Evolutionary conservation across 306 rosid genomes (phyloP), one percentile per base, ranked within the genome.

Genomic region (Malus domestica): DNA sequence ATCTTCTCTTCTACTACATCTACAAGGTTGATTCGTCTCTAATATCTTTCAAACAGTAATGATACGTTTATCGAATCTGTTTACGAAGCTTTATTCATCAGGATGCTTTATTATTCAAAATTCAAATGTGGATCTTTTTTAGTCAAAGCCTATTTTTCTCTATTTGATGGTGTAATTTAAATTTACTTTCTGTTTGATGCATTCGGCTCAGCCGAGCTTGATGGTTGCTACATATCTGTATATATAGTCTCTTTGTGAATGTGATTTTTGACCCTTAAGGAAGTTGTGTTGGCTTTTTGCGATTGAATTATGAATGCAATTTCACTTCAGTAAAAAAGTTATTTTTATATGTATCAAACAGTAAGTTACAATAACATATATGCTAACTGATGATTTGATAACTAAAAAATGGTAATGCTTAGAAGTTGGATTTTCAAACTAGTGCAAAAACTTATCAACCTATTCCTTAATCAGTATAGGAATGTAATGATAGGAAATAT

Each of bases 401-500:
- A 2, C 0, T 10, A 2, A 2, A 61, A 61, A 22, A 2, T 25
- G 14, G 14, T 58, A 58, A 4, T 22, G 25, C 30, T 25, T 12
- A 5, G 35, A 61, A 2, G 16, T 27, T 27, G 16, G 8, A 13
- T 12, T 23, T 58, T 27, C 35, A 61, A 60, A 25, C 11, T 62
- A 30, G 20, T 63, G 6, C 4, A 16, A 14, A 27, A 27, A 59
- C 14, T 65, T 19, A 33, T 40, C 58, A n/a, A 45, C 42, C 69
- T 8, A 52, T 52, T 12, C 23, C 33, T 22, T 33, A 27, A 55
- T 46, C 29, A 20, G n/a, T 79, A 77, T 75, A 76, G 82, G 83
- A 81, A 64, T 75, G 87, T 84, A 89, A 87, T 91, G 80, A 91
- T 85, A 85, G 87, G 88, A 67, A 29, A 63, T 51, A 80, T 88